These are phyloP conservation scores for Globisporangium yorkense DNA, from an alignment of 352 stramenopile genomes.

Conservation along the genomic window DNA sequence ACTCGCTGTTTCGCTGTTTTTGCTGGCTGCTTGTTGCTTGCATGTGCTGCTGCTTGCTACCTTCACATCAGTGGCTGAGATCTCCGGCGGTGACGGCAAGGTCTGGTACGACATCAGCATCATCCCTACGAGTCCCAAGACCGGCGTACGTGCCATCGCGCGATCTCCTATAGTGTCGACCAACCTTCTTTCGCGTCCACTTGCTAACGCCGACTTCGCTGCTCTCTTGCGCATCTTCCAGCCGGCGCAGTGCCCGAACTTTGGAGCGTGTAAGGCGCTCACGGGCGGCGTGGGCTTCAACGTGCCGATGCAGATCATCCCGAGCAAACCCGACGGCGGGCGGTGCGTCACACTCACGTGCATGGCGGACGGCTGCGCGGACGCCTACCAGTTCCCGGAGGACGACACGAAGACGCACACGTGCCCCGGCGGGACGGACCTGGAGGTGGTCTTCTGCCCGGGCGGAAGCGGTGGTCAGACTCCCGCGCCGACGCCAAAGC, in stretches of 20 bases:
- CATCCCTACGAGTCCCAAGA: slow-evolving; percentile 57
- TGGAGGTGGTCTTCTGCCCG: slow-evolving; percentile 54
- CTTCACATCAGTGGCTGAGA: slow-evolving; percentile 41
- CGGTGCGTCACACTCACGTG: slow-evolving; percentile 52
- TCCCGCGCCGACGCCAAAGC: slow-evolving; percentile 16
- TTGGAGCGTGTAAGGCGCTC: slow-evolving; percentile 44
- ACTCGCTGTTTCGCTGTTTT: neutral
- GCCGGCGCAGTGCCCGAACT: slow-evolving; percentile 44
- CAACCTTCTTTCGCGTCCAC: neutral
- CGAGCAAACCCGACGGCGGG: slow-evolving; percentile 21
- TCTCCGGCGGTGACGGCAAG: slow-evolving; percentile 40
- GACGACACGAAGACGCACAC: slow-evolving; percentile 69
- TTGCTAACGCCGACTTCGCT: neutral
- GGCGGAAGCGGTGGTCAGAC: slow-evolving; percentile 29
- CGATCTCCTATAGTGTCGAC: neutral
- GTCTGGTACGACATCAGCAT: slow-evolving; percentile 70
- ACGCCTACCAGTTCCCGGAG: slow-evolving; percentile 64
- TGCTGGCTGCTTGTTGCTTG: neutral
- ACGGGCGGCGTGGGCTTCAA: slow-evolving; percentile 66
- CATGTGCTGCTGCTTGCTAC: neutral
- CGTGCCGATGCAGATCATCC: slow-evolving; percentile 54
- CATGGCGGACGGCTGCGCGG: slow-evolving; percentile 45
- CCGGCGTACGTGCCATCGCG: slow-evolving; percentile 30
- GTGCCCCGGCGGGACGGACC: slow-evolving; percentile 36
- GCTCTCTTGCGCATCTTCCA: slow-evolving; percentile 8